phyloP scores from a whole-genome alignment of 352 stramenopile genomes.

The Peronospora destructor region DNA sequence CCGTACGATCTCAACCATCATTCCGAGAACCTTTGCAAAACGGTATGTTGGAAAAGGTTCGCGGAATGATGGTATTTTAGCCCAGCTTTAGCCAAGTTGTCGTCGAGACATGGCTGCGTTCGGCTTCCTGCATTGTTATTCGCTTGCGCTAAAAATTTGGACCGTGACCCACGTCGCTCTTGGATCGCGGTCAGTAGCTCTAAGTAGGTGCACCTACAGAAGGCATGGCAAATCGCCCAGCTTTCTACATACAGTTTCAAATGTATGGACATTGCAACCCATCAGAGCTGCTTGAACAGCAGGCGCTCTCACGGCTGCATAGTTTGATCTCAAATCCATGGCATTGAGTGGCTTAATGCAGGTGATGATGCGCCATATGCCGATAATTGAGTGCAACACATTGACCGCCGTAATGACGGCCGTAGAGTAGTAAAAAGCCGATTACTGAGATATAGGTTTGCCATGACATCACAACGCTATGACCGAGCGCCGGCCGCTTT shows the following conservation, averaged over 20 bases:
- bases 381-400: too few relatives aligned
- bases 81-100: slow-evolving; percentile 13
- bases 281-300: not conserved
- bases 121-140: slow-evolving; percentile 16
- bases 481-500: slow-evolving; percentile 2
- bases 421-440: too few relatives aligned
- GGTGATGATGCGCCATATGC: too few relatives aligned
- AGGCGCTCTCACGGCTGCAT: not conserved
- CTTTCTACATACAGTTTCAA: slow-evolving; percentile 6
- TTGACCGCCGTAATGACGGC: too few relatives aligned
- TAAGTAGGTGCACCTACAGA: slow-evolving; percentile 7
- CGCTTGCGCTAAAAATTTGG: slow-evolving; percentile 4
- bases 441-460: too few relatives aligned
- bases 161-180: too few relatives aligned
- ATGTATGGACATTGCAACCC: not conserved
- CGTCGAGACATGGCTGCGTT: slow-evolving; percentile 23
- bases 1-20: slow-evolving; percentile 9
- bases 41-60: slow-evolving; percentile 5
- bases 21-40: slow-evolving; percentile 7
- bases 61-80: too few relatives aligned
- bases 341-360: too few relatives aligned
- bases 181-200: slow-evolving; percentile 9
- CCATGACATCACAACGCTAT: slow-evolving; percentile 1
- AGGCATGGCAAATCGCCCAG: slow-evolving; percentile 13
- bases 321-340: too few relatives aligned